Base-by-base conservation (phyloP, 192 early-diverging fungal species). In the Coemansia guatemalensis region DNA sequence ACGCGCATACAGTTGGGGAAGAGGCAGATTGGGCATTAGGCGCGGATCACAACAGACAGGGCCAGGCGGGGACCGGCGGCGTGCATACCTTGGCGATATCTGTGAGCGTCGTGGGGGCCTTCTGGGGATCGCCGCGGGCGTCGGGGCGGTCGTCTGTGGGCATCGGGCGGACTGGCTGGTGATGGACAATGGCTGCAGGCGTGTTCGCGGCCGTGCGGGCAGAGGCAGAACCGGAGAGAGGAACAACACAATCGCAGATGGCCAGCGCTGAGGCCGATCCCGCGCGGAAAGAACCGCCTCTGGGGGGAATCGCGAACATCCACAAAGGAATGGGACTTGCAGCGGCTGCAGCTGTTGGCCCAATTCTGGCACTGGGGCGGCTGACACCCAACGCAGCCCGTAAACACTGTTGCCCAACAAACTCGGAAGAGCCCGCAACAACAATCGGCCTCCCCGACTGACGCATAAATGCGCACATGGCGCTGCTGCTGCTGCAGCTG, bases 1-100 rank as follows among this genome's bases (percentile, higher is more conserved):
- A 81, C 65, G 68, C 39, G 39, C 14, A 44, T 20, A 50, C 39
- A 27, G 50, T 53, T 18, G 53, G 18, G 30, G 39, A 44, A 44
- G 14, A 17, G 39, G 14, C 39, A 44, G 39, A 44, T 44, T 17
- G 39, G 50, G 21, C 50, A 26, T 26, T 52, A 25, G 50, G 21
- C 51, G 51, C 32, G 50, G 52, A 62, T 53, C 57, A 59, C 57
- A 59, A 59, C 57, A 59, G 23, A 44, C 39, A 44, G 39, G 17
- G 39, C 17, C 17, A 12, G 39, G 39, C 17, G 39, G 39, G 39
- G 39, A 12, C 1, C 14, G 9, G 39, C 17, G 39, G 39, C n/a
- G 21, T 26, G 60, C 60, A 32, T 79, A 73, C 73, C 73, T 64
- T 60, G 47, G 55, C 67, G 47, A 69, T 48, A 27, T 75, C 73